phyloP scores from a whole-genome alignment of 202 grass and related monocot genomes.

The Cymbopogon flexuosus region DNA sequence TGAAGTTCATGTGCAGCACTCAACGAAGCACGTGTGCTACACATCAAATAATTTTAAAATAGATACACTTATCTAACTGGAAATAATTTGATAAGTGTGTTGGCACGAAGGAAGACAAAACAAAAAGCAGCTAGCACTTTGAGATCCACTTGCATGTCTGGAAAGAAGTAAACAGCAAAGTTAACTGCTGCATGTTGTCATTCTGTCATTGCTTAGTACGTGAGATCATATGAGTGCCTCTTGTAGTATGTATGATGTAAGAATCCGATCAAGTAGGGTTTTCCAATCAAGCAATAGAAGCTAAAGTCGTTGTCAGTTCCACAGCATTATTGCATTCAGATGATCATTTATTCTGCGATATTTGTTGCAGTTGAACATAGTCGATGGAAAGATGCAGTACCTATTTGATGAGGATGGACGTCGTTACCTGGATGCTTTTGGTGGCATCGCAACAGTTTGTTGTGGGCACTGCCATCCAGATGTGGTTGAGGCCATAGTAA shows the following conservation, averaged over 20 bases:
- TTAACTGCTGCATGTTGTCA: not conserved
- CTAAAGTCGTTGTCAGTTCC: not conserved
- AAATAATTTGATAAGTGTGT: not conserved
- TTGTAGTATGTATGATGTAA: constrained; percentile 7
- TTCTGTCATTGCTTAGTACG: not conserved
- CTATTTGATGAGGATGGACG: constrained; percentile 85
- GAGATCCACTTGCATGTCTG: constrained; percentile 9
- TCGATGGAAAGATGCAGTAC: constrained; percentile 92
- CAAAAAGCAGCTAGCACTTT: not conserved
- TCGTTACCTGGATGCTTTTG: constrained; percentile 83
- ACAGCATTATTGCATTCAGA: not conserved
- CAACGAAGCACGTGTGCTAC: not conserved
- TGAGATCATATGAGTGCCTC: not conserved
- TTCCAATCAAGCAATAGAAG: not conserved
- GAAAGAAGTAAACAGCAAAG: not conserved
- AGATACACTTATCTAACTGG: not conserved
- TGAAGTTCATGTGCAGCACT: constrained; percentile 13
- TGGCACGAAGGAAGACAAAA: not conserved
- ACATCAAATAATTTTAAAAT: not conserved
- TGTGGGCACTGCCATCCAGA: constrained; percentile 95
- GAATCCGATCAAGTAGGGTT: not conserved
- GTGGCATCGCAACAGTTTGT: constrained; percentile 83
- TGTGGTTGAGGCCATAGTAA: constrained; percentile 67
- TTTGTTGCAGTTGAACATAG: constrained; percentile 81
- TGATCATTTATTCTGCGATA: not conserved